A percentile compares a stretch with the other conserved stretches of the same genome.
Evolutionary conservation across 192 early-diverging fungal species (phyloP).

Genomic region (Rhizoclosmatium globosum): DNA sequence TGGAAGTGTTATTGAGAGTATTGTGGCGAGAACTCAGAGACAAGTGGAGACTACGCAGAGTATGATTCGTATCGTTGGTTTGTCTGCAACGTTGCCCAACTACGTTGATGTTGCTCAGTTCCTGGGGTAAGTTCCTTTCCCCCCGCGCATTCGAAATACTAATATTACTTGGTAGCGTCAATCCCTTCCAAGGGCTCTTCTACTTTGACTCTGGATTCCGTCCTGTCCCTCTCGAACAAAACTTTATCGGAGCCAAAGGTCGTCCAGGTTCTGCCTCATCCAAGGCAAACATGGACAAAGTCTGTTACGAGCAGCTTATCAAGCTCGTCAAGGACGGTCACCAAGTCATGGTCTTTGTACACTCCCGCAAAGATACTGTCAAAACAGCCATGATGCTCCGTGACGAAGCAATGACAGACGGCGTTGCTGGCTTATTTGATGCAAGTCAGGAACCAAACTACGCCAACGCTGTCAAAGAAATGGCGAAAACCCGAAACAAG

Average conservation of each 20-base stretch:
- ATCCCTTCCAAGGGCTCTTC: conserved; percentile 91
- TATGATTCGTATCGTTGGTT: conserved; percentile 95
- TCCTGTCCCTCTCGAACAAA: conserved; percentile 95
- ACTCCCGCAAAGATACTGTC: conserved; percentile 98
- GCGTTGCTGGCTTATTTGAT: conserved; percentile 70
- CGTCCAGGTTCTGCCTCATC: conserved; percentile 76
- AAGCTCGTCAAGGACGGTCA: conserved; percentile 77
- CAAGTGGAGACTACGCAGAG: conserved; percentile 91
- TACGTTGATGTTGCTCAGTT: conserved; percentile 96
- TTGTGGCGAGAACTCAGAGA: conserved; percentile 93
- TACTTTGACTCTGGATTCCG: conserved; percentile 96
- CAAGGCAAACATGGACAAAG: conserved; percentile 76
- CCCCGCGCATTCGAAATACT: not conserved
- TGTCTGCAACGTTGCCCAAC: conserved; percentile 98
- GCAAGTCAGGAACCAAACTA: conserved; percentile 57
- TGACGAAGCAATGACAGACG: conserved; percentile 75
- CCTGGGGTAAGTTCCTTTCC: conserved; percentile 62
- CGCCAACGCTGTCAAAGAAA: conserved; percentile 62
- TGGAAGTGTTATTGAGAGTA: conserved; percentile 94
- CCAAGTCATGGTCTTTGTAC: conserved; percentile 99
- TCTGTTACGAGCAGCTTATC: conserved; percentile 85
- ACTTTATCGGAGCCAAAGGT: conserved; percentile 91
- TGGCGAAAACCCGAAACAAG: conserved; percentile 78
- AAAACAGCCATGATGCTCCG: conserved; percentile 85
- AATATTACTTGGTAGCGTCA: conserved; percentile 67